Evolutionary conservation across 306 rosid genomes (phyloP).

Genomic region (Casuarina glauca): DNA sequence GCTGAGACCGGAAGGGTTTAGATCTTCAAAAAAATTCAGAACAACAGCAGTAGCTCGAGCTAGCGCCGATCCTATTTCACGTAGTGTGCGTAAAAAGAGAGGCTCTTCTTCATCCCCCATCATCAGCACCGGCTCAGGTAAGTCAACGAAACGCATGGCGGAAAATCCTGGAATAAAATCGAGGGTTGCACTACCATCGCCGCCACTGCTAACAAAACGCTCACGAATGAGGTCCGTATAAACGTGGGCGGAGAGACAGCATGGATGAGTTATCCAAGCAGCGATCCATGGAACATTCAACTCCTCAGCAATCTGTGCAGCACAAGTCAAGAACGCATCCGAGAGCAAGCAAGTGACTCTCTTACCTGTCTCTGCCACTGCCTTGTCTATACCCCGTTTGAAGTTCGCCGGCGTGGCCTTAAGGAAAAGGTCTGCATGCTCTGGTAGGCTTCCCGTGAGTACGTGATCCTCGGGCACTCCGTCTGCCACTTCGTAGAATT

Average conservation of each 20-base stretch:
- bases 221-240: too few species aligned
- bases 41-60: too few species aligned
- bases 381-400: constrained; percentile 23
- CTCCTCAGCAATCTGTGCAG: too few species aligned
- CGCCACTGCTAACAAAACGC: too few species aligned
- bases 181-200: too few species aligned
- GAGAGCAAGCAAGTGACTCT: too few species aligned
- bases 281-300: too few species aligned
- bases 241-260: too few species aligned
- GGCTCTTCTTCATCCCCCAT: constrained; percentile 5
- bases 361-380: background rate
- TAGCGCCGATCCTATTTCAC: too few species aligned
- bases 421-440: constrained; percentile 31
- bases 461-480: constrained; percentile 31
- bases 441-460: constrained; percentile 7
- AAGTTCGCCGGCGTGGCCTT: constrained; percentile 30
- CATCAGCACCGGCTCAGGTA: constrained; percentile 19
- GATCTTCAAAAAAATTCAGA: background rate
- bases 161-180: constrained; percentile 26
- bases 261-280: too few species aligned
- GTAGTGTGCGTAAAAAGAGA: constrained; percentile 8
- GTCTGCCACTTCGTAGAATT: constrained; percentile 24
- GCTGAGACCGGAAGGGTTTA: background rate
- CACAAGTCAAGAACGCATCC: too few species aligned
- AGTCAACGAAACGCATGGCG: constrained; percentile 31